Evolutionary conservation across 2,329 filamentous ascomycete genomes (phyloP).

Genomic region (Cercospora sp.): DNA sequence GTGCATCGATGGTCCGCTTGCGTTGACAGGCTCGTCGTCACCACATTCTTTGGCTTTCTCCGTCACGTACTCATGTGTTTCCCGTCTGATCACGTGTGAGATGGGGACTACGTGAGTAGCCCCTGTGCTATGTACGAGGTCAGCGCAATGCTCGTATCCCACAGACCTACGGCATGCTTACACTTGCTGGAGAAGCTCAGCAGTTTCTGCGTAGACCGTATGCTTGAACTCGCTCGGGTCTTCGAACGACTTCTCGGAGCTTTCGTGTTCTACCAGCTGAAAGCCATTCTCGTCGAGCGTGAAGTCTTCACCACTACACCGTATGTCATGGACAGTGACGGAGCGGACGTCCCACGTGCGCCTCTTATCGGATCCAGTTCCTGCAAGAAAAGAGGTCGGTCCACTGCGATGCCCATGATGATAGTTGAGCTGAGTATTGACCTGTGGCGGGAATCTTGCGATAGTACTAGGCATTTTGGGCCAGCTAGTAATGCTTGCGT

Average conservation of each 20-base stretch:
- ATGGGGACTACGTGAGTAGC: not conserved
- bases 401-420: not conserved
- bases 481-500: not conserved
- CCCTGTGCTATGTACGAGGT: not conserved
- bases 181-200: not conserved
- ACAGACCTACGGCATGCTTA: not conserved
- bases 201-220: not conserved
- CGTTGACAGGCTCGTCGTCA: not conserved
- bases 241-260: not conserved
- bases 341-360: not conserved
- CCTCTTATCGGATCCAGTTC: constrained; percentile 10
- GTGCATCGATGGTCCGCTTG: not conserved
- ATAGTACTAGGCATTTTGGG: not conserved
- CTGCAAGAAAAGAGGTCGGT: not conserved
- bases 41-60: not conserved
- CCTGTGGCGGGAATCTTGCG: not conserved
- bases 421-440: not conserved
- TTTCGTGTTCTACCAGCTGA: constrained; percentile 2
- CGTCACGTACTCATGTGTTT: not conserved
- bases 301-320: not conserved
- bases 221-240: not conserved
- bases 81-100: constrained; percentile 1
- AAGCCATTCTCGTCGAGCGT: constrained; percentile 13
- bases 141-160: not conserved
- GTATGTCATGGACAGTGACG: not conserved